phyloP scores from a whole-genome alignment of 1,284 basidiomycete species.

The Kalmanozyma brasiliensis region DNA sequence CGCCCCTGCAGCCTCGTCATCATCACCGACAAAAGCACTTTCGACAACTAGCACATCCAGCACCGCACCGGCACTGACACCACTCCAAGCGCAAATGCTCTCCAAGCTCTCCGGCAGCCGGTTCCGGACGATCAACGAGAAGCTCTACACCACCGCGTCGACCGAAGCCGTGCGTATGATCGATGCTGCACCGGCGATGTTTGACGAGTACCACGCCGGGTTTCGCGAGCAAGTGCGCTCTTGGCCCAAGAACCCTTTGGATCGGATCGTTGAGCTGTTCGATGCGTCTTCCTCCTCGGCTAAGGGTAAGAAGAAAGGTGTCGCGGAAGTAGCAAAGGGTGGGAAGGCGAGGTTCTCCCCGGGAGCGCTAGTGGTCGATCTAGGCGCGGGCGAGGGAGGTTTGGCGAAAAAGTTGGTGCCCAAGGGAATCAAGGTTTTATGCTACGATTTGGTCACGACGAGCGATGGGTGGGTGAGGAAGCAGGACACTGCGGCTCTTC shows the following conservation, averaged over 20 bases:
- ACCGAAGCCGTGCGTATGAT: conserved; percentile 56
- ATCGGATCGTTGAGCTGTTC: conserved; percentile 55
- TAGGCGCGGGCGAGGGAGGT: conserved; percentile 94
- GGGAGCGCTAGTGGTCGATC: conserved; percentile 82
- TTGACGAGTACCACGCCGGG: conserved; percentile 66
- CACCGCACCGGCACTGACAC: conserved; percentile 28
- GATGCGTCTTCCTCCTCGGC: conserved; percentile 4
- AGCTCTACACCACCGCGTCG: conserved; percentile 62
- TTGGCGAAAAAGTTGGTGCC: conserved; percentile 73
- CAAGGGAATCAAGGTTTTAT: conserved; percentile 73
- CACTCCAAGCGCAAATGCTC: conserved; percentile 57
- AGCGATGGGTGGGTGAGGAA: conserved; percentile 70
- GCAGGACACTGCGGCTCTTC: conserved; percentile 51
- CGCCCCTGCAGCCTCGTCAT: not conserved
- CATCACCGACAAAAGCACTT: not conserved
- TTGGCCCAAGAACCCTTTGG: conserved; percentile 67
- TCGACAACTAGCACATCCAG: not conserved
- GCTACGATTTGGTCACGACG: conserved; percentile 84
- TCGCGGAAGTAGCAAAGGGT: not conserved
- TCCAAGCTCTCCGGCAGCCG: conserved; percentile 62
- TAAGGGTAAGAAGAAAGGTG: conserved; percentile 8
- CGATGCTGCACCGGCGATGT: conserved; percentile 51
- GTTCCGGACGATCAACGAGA: conserved; percentile 68
- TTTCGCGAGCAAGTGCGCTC: conserved; percentile 64
- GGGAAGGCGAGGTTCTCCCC: conserved; percentile 67